These are phyloP conservation scores for Gentiana dahurica DNA, from an alignment of 257 asterid genomes.

Conservation along the genomic window DNA sequence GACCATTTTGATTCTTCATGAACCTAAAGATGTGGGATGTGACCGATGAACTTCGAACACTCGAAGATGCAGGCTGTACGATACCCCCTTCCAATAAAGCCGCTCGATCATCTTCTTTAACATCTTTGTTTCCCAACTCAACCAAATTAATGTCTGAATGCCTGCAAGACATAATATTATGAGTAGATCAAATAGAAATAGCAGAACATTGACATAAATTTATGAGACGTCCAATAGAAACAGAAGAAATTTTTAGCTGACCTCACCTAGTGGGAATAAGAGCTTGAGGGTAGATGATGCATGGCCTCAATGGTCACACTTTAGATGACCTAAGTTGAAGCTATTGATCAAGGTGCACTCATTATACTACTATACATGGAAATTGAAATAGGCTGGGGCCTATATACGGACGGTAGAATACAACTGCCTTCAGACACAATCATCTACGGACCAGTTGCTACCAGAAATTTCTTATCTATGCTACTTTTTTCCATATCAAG, in stretches of 20 bases:
- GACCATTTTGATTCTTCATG: constrained; percentile 5
- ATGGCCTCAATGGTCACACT: background rate
- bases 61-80: constrained; percentile 50
- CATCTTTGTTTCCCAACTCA: constrained; percentile 46
- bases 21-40: constrained; percentile 55
- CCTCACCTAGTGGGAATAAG: background rate
- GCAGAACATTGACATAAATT: background rate
- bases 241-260: background rate
- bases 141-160: constrained; percentile 62
- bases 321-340: no score
- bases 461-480: no score
- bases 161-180: constrained; percentile 33
- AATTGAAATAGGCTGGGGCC: no score
- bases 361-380: no score
- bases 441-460: no score
- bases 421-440: no score
- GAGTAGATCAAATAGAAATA: constrained; percentile 5
- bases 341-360: no score
- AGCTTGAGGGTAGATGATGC: background rate
- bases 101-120: constrained; percentile 65
- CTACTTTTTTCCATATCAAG: no score
- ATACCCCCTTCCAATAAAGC: constrained; percentile 75
- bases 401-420: no score
- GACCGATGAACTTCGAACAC: constrained; percentile 44
- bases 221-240: background rate